Base-by-base conservation (phyloP, 495 filamentous ascomycete genomes). In the Penicillium soppii region DNA sequence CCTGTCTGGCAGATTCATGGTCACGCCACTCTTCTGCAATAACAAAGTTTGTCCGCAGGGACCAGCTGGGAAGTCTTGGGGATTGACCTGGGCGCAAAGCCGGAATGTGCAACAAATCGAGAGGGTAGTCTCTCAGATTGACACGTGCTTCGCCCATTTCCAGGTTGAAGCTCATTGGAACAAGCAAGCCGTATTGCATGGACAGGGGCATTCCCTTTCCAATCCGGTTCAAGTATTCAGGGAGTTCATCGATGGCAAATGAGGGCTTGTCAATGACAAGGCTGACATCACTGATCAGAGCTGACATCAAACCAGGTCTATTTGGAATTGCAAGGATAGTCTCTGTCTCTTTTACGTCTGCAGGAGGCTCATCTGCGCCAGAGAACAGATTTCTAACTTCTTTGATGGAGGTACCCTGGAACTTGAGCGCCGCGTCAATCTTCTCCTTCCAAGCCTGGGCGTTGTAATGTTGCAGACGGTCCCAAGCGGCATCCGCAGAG, bases 151-250 rank as follows among this genome's bases (percentile, higher is more conserved):
- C 94, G 37, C 91, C 90, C 86, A 96, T 95, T 56, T 87, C 86
- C 46, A 99, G 75, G 54, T 92, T 86, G 25, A 97, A 81, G 58
- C 84, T 91, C 81, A 96, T 88, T 7, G 94, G 94, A 15, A 99
- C 74, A 7, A 99, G 79, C 21, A 98, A 75, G 0, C 88, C 81
- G 66, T 96, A 99, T 50, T 92, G 71, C 81, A 89, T 97, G 52
- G 92, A 84, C 60, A 82, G 80, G 2, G 94, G 94, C 81, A 99
- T 94, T 2, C 95, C 94, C 68, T 99, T 99, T 4, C 94, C 94
- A 59, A 97, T 86, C 37, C 79, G 78, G 63, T 96, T 79, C 20
- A 99, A 73, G 65, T 91, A 99, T 26, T 83, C 78, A 0, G 92
- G 88, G 47, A 88, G 85, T 2, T 95, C 85, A 4, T 80, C 75